Base-by-base conservation (phyloP, 805 yeast genomes). In the Barnettozyma populi region DNA sequence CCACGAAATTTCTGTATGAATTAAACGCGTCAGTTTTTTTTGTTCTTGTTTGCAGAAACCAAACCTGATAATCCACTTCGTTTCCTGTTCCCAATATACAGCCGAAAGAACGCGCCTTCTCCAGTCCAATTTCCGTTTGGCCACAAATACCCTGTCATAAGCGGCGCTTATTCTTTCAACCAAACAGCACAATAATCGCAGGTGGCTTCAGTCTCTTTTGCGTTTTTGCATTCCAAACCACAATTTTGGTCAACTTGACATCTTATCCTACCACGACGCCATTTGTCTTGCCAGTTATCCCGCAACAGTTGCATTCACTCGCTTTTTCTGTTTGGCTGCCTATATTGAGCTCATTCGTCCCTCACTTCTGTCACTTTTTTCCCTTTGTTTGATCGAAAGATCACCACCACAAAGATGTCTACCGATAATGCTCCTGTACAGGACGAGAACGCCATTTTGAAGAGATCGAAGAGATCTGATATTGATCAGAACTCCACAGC, bases 381-480 rank as follows among this genome's bases (percentile, higher is more conserved):
- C 16, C 2, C 13, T 14, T 29, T 29, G 16, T 29, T 29, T 29
- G 32, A 29, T 29, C 13, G n/a, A 29, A n/a, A n/a, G n/a, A 11
- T 29, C 16, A 29, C 32, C 29, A 10, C 29, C 38, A n/a, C 45
- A 42, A 37, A 7, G 41, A 55, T 52, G 55, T 45, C 57, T 20
- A 43, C 52, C 7, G 49, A 52, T 24, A 43, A 48, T 18, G 39
- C 47, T 2, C 43, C 48, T 16, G 47, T 43, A 11, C 61, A 57
- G 39, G 58, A 56, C 39, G 61, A 57, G 49, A 57, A 57, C 36
- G 53, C 50, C 32, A 43, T 48, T 13, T 14, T 43, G 10, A 51
- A 40, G 49, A 47, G 57, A 32, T 27, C 55, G 7, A 56, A 54
- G 48, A 36, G 32, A 6, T 13, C 50, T 6, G 23, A 16, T 10